Conservation (phyloP, 352 stramenopile genomes). For the Plasmopara muralis region DNA sequence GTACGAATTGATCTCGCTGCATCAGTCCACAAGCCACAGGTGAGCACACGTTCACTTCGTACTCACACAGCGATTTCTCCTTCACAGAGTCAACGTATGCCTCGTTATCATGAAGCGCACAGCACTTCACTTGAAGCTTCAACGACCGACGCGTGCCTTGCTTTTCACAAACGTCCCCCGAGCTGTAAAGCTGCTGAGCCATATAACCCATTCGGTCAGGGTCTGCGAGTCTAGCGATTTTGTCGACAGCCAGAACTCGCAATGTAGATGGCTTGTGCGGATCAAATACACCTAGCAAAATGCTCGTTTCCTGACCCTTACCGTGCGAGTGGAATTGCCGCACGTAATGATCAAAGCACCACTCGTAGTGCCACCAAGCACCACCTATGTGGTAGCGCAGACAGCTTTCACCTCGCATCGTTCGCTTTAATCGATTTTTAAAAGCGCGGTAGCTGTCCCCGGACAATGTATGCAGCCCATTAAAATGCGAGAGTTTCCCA, state of each 20-base stretch:
- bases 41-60: slow-evolving; percentile 65
- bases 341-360: slow-evolving; percentile 64
- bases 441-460: slow-evolving; percentile 57
- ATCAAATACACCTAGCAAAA: slow-evolving; percentile 41
- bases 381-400: slow-evolving; percentile 51
- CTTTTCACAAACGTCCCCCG: slow-evolving; percentile 33
- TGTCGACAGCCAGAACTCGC: slow-evolving; percentile 31
- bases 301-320: slow-evolving; percentile 19
- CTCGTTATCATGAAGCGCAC: slow-evolving; percentile 67
- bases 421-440: slow-evolving; percentile 59
- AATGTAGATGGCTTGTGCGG: slow-evolving; percentile 27
- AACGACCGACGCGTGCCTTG: slow-evolving; percentile 21
- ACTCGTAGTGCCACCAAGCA: slow-evolving; percentile 84
- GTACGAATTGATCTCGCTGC: slow-evolving; percentile 62
- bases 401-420: slow-evolving; percentile 43
- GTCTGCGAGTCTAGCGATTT: slow-evolving; percentile 33
- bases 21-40: slow-evolving; percentile 65
- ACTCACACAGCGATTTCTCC: slow-evolving; percentile 45
- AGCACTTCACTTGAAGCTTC: slow-evolving; percentile 68
- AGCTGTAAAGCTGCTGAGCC: slow-evolving; percentile 45
- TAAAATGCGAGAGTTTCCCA: slow-evolving; percentile 32
- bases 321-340: slow-evolving; percentile 53
- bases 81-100: slow-evolving; percentile 71
- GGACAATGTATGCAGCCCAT: slow-evolving; percentile 52
- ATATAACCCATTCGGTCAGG: slow-evolving; percentile 53